Conservation (phyloP, 2,329 filamentous ascomycete genomes). For the Colletotrichum scovillei region DNA sequence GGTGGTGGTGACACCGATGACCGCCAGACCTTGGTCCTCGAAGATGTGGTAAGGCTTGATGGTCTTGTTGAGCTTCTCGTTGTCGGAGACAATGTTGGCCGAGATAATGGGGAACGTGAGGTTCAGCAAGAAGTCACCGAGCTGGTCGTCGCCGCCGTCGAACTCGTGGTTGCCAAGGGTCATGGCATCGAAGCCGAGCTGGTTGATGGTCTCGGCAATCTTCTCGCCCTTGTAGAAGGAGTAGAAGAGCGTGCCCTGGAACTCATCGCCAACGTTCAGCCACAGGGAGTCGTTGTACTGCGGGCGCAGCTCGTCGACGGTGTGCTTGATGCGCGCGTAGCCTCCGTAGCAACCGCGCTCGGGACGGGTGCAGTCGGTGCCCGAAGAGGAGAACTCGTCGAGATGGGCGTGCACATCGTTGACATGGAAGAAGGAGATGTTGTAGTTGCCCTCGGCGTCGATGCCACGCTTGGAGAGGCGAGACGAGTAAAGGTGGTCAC, state of each 20-base stretch:
- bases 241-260: slow-evolving; percentile 76
- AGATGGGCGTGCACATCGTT: slow-evolving; percentile 77
- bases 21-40: slow-evolving; percentile 67
- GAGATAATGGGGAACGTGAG: slow-evolving; percentile 73
- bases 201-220: slow-evolving; percentile 74
- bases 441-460: slow-evolving; percentile 61
- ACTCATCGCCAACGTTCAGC: slow-evolving; percentile 76
- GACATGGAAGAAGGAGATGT: slow-evolving; percentile 75
- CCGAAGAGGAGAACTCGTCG: slow-evolving; percentile 70
- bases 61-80: slow-evolving; percentile 68
- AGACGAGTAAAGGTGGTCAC: slow-evolving; percentile 62
- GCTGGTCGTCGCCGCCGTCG: slow-evolving; percentile 71
- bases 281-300: slow-evolving; percentile 70
- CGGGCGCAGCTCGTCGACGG: slow-evolving; percentile 66
- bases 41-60: slow-evolving; percentile 76
- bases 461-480: slow-evolving; percentile 61
- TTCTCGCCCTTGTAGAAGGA: slow-evolving; percentile 75
- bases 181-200: slow-evolving; percentile 75
- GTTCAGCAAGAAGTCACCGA: slow-evolving; percentile 71
- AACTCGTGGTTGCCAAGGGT: slow-evolving; percentile 76
- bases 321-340: slow-evolving; percentile 72
- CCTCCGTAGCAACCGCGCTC: slow-evolving; percentile 71
- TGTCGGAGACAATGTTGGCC: slow-evolving; percentile 71
- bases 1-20: slow-evolving; percentile 73
- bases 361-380: slow-evolving; percentile 69